phyloP scores from a whole-genome alignment of 176 grass and related monocot species.

The Ensete glaucum region DNA sequence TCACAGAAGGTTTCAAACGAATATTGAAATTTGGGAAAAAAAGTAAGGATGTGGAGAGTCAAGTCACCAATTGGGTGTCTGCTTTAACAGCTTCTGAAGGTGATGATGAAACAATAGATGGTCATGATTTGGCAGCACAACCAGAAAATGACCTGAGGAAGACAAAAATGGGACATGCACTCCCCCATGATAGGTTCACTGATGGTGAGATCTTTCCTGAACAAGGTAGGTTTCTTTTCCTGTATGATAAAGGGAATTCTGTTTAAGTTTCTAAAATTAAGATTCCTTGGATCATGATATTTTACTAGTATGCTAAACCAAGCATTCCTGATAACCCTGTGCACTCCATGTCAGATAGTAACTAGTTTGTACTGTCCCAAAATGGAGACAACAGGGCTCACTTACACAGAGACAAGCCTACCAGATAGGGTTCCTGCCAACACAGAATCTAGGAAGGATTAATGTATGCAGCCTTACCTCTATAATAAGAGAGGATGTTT shows the following conservation, averaged over 20 bases:
- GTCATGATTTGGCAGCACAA: conserved; percentile 39
- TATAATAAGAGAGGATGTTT: too few species aligned
- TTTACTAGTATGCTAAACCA: background rate
- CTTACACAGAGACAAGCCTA: too few species aligned
- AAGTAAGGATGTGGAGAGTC: conserved; percentile 49
- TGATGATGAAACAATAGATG: conserved; percentile 80
- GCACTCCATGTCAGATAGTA: background rate
- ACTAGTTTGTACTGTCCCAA: background rate
- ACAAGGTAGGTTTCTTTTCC: conserved; percentile 46
- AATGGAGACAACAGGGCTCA: background rate
- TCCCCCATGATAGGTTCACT: conserved; percentile 50
- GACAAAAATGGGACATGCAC: conserved; percentile 65
- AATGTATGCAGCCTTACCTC: too few species aligned
- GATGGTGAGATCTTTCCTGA: conserved; percentile 64
- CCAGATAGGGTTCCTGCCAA: too few species aligned
- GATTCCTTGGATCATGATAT: background rate
- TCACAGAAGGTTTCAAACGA: conserved; percentile 91
- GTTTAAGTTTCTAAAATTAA: background rate
- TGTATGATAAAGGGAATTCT: background rate
- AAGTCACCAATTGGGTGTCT: conserved; percentile 86
- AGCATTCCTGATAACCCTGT: background rate
- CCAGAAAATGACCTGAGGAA: conserved; percentile 67
- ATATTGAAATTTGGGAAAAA: conserved; percentile 96
- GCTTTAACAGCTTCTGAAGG: conserved; percentile 94
- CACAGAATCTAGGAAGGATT: too few species aligned